phyloP scores from a whole-genome alignment of 176 grass and related monocot species.

The Triticum monococcum region DNA sequence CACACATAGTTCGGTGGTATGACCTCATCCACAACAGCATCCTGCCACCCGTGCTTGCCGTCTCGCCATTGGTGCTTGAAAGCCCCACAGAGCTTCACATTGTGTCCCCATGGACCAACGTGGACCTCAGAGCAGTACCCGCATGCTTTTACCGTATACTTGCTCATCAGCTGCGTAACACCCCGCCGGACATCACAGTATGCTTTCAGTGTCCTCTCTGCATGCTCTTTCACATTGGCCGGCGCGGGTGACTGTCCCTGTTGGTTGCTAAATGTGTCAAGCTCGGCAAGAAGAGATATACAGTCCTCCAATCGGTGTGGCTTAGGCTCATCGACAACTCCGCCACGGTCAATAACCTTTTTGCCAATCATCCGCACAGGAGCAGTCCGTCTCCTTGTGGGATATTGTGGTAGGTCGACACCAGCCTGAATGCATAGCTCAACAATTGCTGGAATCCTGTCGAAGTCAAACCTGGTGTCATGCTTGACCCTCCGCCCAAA shows the following conservation, averaged over 20 bases:
- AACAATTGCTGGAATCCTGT: conserved; percentile 86
- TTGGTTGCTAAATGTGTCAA: conserved; percentile 65
- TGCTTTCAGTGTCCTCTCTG: conserved; percentile 72
- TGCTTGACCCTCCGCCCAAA: conserved; percentile 88
- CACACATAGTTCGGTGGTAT: conserved; percentile 79
- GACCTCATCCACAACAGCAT: conserved; percentile 77
- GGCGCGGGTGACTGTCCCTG: conserved; percentile 26
- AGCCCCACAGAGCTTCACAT: conserved; percentile 86
- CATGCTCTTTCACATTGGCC: conserved; percentile 51
- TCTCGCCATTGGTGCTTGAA: conserved; percentile 98
- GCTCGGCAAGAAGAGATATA: conserved; percentile 65
- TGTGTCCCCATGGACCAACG: conserved; percentile 85
- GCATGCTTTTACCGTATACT: conserved; percentile 86
- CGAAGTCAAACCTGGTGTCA: conserved; percentile 78
- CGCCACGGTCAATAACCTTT: conserved; percentile 74
- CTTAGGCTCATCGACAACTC: conserved; percentile 70
- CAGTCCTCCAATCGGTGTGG: conserved; percentile 57
- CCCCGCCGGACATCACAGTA: conserved; percentile 60
- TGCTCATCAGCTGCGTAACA: conserved; percentile 63
- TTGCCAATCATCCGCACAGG: conserved; percentile 86
- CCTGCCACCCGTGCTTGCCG: conserved; percentile 96
- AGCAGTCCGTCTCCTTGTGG: conserved; percentile 65
- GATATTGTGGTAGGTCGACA: conserved; percentile 75
- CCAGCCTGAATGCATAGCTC: conserved; percentile 96
- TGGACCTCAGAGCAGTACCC: conserved; percentile 95